Percentiles rank a stretch among this genome's conserved stretches.
Conservation (phyloP, 2,329 filamentous ascomycete species). For the Exophiala oligosperma region DNA sequence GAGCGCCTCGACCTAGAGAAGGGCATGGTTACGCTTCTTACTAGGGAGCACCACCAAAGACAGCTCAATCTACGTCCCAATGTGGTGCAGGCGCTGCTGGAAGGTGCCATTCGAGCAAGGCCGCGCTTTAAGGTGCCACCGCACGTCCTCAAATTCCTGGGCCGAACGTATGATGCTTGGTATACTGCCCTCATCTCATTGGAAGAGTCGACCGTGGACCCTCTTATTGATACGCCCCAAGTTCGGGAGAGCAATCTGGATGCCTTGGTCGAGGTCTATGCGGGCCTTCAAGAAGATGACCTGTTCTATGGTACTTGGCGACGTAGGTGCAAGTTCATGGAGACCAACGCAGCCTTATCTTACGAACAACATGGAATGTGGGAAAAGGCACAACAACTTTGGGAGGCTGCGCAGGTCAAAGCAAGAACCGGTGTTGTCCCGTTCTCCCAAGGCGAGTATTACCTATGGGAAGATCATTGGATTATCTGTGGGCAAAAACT, state of each 20-base stretch:
- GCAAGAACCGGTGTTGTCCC: conserved; percentile 93
- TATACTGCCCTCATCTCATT: conserved; percentile 90
- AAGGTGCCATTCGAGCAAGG: conserved; percentile 79
- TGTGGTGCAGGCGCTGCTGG: conserved; percentile 87
- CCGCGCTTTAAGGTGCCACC: conserved; percentile 91
- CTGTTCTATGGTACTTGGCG: conserved; percentile 98
- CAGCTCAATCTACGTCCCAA: conserved; percentile 96
- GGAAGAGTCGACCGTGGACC: conserved; percentile 82
- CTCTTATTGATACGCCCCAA: conserved; percentile 77
- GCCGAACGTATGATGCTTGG: conserved; percentile 93
- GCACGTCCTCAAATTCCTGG: conserved; percentile 93
- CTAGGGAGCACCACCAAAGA: conserved; percentile 91
- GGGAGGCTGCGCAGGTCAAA: conserved; percentile 95
- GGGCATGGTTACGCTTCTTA: conserved; percentile 83
- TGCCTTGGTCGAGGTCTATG: conserved; percentile 90
- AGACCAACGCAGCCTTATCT: conserved; percentile 94
- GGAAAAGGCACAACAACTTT: conserved; percentile 97
- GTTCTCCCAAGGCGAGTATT: conserved; percentile 95
- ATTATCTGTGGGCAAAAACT: conserved; percentile 95
- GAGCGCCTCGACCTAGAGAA: conserved; percentile 89
- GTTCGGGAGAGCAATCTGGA: conserved; percentile 94
- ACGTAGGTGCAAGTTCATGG: conserved; percentile 89
- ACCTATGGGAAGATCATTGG: conserved; percentile 99
- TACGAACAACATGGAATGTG: conserved; percentile 99
- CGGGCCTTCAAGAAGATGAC: conserved; percentile 88